phyloP scores from a whole-genome alignment of 176 grass and related monocot species.

The Hordeum vulgare region DNA sequence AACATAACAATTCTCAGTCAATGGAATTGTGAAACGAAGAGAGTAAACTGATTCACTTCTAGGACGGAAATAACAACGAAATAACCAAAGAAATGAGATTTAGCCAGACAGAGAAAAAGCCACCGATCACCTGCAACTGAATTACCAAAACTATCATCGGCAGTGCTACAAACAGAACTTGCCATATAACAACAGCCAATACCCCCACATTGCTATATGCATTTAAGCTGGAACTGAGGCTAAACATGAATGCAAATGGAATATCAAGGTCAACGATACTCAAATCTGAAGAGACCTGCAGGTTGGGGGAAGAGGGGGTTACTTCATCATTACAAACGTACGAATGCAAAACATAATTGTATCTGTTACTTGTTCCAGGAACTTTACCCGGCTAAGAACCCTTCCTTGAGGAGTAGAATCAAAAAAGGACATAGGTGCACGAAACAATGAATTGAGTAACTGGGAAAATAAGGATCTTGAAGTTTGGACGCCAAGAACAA shows the following conservation, averaged over 20 bases:
- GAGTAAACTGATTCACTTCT: background rate
- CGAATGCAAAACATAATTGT: background rate
- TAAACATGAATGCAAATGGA: slow-evolving; percentile 62
- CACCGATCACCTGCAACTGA: slow-evolving; percentile 56
- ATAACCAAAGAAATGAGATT: background rate
- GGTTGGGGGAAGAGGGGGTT: background rate
- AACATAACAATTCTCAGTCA: background rate
- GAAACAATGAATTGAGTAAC: slow-evolving; percentile 64
- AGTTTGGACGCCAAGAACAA: slow-evolving; percentile 61
- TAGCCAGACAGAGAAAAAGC: background rate
- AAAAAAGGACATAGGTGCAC: slow-evolving; percentile 77
- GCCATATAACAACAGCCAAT: slow-evolving; percentile 80
- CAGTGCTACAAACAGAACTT: slow-evolving; percentile 73
- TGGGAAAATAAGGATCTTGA: slow-evolving; percentile 86
- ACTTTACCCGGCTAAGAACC: slow-evolving; percentile 77
- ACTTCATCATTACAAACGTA: background rate
- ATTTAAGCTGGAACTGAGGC: slow-evolving; percentile 46
- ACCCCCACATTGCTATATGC: slow-evolving; percentile 75
- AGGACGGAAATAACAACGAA: slow-evolving; percentile 5
- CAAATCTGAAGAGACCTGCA: slow-evolving; percentile 81
- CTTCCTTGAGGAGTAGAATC: slow-evolving; percentile 90
- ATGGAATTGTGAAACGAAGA: background rate
- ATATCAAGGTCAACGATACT: slow-evolving; percentile 88
- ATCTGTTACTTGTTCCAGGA: background rate
- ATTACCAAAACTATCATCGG: slow-evolving; percentile 61